A percentile compares a stretch with the other conserved stretches of the same genome.
Evolutionary conservation across 495 filamentous ascomycete genomes (phyloP).

Genomic region (Xylaria venustula): DNA sequence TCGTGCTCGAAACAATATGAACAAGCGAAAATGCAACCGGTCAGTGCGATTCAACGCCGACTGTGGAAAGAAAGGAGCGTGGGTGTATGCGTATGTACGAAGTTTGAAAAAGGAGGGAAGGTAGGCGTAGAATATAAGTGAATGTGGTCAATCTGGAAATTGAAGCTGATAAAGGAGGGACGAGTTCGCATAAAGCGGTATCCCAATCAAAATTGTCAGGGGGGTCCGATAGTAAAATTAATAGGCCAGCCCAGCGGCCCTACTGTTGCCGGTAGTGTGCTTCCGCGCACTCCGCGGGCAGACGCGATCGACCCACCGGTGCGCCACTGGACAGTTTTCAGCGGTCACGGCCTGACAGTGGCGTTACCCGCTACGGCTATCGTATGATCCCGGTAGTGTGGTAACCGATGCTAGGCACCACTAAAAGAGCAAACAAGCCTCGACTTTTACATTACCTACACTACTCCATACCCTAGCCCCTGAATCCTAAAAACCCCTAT

Average conservation of each 20-base stretch:
- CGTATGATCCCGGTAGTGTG: constrained; percentile 29
- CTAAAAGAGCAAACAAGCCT: neutral
- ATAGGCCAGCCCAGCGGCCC: neutral
- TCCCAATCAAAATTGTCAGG: neutral
- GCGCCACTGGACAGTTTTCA: neutral
- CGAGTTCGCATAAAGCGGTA: neutral
- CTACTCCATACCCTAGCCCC: no score
- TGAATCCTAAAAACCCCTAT: constrained; percentile 4
- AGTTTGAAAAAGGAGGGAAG: constrained; percentile 7
- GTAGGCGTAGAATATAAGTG: neutral
- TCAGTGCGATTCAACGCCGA: neutral
- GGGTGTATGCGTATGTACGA: constrained; percentile 1
- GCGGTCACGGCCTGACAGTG: constrained; percentile 22
- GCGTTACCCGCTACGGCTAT: constrained; percentile 29
- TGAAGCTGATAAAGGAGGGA: constrained; percentile 2
- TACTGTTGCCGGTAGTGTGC: neutral
- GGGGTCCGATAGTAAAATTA: constrained; percentile 7
- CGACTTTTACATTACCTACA: constrained; percentile 16
- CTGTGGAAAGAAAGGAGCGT: neutral
- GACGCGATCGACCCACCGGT: constrained; percentile 9
- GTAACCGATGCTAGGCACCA: constrained; percentile 8
- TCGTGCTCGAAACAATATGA: neutral
- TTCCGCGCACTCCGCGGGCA: neutral
- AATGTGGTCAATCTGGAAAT: neutral
- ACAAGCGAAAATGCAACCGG: neutral